Evolutionary conservation across 345 rosid genomes (phyloP), one percentile per base, ranked within the genome.

Genomic region (Citrus mangshanensis): DNA sequence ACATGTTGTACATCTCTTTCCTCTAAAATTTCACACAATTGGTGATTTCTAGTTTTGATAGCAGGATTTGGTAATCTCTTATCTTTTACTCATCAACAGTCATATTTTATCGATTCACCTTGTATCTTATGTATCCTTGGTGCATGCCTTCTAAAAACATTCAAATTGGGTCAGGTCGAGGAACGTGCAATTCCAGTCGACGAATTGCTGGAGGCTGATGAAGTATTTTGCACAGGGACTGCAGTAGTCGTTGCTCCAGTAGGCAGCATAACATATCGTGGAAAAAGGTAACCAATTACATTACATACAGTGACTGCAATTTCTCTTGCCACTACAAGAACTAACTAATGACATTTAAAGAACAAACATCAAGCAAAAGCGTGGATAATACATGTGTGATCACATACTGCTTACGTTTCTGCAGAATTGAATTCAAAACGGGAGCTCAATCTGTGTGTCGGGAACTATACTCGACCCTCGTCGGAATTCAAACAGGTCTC

Each of bases 191-290:
- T 93, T 78, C 80, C 84, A 0, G 85, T 91, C 40, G 96, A 89
- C 27, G 96, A 91, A 63, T 54, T 91, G 72, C 82, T 88, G 37
- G 86, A 83, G 65, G 89, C 89, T 46, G 92, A 88, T 80, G 92
- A 89, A 79, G 85, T 88, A 61, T 89, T 89, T 66, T 89, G 89
- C 74, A 87, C 88, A 9, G 91, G 92, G 49, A 89, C 92, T 34
- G 89, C 93, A 4, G 93, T 89, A 76, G 88, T 89, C 51, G 75
- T 89, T 51, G 72, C 78, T 64, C 78, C 78, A 30, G 78, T 76
- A 49, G 78, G 78, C 72, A 76, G 62, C 14, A 21, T 76, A 10
- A 65, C 77, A 24, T 73, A 73, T 24, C 22, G 2, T 25, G 67
- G 14, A 12, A 59, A 22, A 73, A 73, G 77, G 77, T 73, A 59